Percentiles rank a stretch among this genome's conserved stretches.
Conservation (phyloP, 2,329 filamentous ascomycete genomes). For the Reticulascus tulasneorum region DNA sequence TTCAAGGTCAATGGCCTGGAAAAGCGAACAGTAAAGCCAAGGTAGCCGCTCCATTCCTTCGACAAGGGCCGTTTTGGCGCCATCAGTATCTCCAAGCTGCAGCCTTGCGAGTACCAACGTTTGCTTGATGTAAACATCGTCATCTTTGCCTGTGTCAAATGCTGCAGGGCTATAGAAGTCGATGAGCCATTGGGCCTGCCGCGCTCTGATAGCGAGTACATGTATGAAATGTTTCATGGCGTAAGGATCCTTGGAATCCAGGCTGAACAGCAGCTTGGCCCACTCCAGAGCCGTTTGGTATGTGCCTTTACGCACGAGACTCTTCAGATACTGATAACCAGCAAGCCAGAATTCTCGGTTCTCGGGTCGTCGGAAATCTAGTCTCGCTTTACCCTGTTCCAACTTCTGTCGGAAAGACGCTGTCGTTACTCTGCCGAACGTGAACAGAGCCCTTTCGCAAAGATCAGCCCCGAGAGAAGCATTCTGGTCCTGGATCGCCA, state of each 20-base stretch:
- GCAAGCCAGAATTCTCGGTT: slow-evolving; percentile 93
- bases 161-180: slow-evolving; percentile 54
- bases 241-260: slow-evolving; percentile 79
- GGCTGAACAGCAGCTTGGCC: slow-evolving; percentile 75
- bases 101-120: slow-evolving; percentile 73
- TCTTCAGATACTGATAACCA: slow-evolving; percentile 82
- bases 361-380: slow-evolving; percentile 78
- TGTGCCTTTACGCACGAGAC: slow-evolving; percentile 84
- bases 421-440: slow-evolving; percentile 83
- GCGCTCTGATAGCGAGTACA: slow-evolving; percentile 75
- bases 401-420: slow-evolving; percentile 76
- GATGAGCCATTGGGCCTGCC: slow-evolving; percentile 72
- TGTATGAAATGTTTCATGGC: slow-evolving; percentile 78
- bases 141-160: slow-evolving; percentile 35
- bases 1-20: slow-evolving; percentile 75
- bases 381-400: slow-evolving; percentile 70
- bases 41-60: slow-evolving; percentile 70
- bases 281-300: slow-evolving; percentile 92
- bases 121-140: slow-evolving; percentile 67
- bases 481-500: slow-evolving; percentile 88
- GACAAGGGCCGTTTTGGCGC: slow-evolving; percentile 61
- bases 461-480: slow-evolving; percentile 81
- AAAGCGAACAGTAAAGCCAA: slow-evolving; percentile 79
- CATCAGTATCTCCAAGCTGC: slow-evolving; percentile 57
- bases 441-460: slow-evolving; percentile 86